Base-by-base conservation (phyloP, 805 yeast species). In the Kodamaea leandrae region DNA sequence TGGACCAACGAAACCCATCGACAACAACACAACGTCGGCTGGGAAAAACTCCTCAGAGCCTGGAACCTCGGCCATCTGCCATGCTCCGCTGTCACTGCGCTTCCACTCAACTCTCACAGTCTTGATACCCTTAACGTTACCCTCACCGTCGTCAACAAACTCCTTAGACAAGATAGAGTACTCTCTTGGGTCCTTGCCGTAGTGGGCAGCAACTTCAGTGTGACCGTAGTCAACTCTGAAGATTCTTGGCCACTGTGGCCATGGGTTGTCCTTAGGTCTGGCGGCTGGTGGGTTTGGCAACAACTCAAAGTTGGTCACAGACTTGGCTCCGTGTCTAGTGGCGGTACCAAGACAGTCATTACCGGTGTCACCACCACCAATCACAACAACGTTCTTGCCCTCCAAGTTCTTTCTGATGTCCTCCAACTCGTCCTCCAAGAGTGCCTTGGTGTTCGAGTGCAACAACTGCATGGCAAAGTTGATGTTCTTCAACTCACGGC, bases 351-450 rank as follows among this genome's bases (percentile, higher is more conserved):
- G 77, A 78, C 98, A 91, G 75, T 91, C 99, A 62, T 91, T 91
- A 79, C 99, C 99, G 25, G 98, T 91, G 66, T 91, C 99, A 80
- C 99, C 99, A 73, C 99, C 99, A 58, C 99, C 99, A 72, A 91
- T 91, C 42, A 91, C 98, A 57, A 91, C 82, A 43, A 91, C 98
- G 49, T 86, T 74, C 75, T 91, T 93, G 53, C 93, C 98, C 47
- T 76, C 80, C 45, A 91, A 64, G 46, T 77, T 74, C 50, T 75
- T 70, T 51, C 84, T 78, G 45, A 91, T 83, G 43, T 81, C 84
- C 48, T 82, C 93, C 63, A 93, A 74, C 55, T 85, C 78, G 52
- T 82, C 82, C 43, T 84, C 87, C 51, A 93, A 77, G 57, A 93
- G 74, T 2, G 96, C 95, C 68, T 88, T 78, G 43, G 99, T 91